A percentile compares a stretch with the other conserved stretches of the same genome.
phyloP scores from a whole-genome alignment of 306 rosid genomes.

The Castanea crenata region DNA sequence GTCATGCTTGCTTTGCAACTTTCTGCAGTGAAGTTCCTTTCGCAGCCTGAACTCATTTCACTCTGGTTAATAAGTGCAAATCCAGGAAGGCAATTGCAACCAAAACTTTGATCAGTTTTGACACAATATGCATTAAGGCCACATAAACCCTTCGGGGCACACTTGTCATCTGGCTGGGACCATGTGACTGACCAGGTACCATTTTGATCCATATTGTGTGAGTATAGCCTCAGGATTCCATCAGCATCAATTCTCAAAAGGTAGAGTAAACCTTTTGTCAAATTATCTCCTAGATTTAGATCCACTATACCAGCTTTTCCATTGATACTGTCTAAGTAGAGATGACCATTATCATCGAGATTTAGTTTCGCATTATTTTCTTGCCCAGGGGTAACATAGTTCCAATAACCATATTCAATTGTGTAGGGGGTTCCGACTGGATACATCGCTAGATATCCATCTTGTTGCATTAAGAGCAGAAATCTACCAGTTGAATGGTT shows the following conservation, averaged over 20 bases:
- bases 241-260: too few species aligned
- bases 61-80: background rate
- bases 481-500: slow-evolving; percentile 25
- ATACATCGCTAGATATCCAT: slow-evolving; percentile 27
- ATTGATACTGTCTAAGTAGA: background rate
- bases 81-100: background rate
- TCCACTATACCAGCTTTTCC: background rate
- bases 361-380: background rate
- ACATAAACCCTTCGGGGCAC: too few species aligned
- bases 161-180: too few species aligned
- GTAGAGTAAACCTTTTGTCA: background rate
- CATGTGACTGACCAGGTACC: too few species aligned
- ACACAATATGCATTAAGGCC: too few species aligned
- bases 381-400: accelerated
- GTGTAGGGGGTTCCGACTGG: slow-evolving; percentile 1
- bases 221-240: too few species aligned
- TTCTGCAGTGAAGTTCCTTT: background rate
- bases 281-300: background rate
- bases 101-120: too few species aligned
- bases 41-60: background rate
- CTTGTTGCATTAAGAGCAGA: slow-evolving; percentile 14
- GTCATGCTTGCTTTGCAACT: background rate
- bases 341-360: background rate
- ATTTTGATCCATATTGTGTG: too few species aligned
- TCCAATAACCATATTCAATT: background rate